Conservation (phyloP, 2,329 filamentous ascomycete species). For the Colletotrichum musae region DNA sequence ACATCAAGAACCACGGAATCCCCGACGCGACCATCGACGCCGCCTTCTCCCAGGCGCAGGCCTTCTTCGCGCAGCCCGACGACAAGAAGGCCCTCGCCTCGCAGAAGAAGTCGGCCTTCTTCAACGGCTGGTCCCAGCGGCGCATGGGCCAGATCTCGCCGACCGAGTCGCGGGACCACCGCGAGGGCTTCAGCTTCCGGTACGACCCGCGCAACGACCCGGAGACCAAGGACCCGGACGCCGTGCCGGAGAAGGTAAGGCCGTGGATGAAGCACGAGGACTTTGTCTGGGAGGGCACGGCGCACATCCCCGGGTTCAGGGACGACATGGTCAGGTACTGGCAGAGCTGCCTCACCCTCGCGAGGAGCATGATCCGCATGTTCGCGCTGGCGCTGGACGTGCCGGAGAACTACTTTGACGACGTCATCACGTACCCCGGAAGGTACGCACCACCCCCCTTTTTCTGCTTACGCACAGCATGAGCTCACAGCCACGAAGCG, state of each 20-base stretch:
- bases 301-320: conserved; percentile 40
- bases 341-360: conserved; percentile 43
- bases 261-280: conserved; percentile 42
- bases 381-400: conserved; percentile 45
- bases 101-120: conserved; percentile 49
- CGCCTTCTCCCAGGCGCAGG: conserved; percentile 41
- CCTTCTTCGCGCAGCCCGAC: conserved; percentile 50
- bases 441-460: conserved; percentile 2
- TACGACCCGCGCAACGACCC: conserved; percentile 61
- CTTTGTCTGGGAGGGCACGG: conserved; percentile 43
- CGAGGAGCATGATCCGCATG: conserved; percentile 44
- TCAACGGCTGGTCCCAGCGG: conserved; percentile 54
- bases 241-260: conserved; percentile 38
- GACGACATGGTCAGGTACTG: conserved; percentile 40
- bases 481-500: conserved; percentile 21
- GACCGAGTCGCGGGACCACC: conserved; percentile 49
- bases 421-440: conserved; percentile 41
- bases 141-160: conserved; percentile 46
- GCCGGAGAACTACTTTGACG: conserved; percentile 43
- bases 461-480: neutral
- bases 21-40: conserved; percentile 48
- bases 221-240: conserved; percentile 49
- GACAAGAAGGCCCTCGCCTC: conserved; percentile 47
- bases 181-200: conserved; percentile 49
- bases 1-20: conserved; percentile 61